Percentiles rank a stretch among this genome's conserved stretches.
Evolutionary conservation across 1,284 basidiomycete species (phyloP).

Genomic region (Erythrobasidium hasegawianum): DNA sequence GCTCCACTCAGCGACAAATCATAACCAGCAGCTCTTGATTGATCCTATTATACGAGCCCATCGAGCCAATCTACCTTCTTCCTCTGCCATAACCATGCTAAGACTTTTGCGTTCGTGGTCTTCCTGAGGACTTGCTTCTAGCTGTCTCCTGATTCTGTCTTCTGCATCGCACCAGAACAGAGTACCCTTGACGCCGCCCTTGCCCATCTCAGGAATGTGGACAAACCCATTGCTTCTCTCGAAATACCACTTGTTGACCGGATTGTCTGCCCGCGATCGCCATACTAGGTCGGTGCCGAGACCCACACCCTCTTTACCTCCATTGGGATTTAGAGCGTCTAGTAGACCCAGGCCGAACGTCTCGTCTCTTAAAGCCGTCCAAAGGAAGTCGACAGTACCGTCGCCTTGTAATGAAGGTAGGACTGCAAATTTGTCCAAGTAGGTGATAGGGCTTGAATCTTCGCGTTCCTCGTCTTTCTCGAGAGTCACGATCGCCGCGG

Average conservation of each 20-base stretch:
- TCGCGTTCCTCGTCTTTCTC: conserved; percentile 55
- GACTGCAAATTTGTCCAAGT: conserved; percentile 98
- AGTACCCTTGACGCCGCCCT: conserved; percentile 50
- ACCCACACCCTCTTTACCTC: conserved; percentile 81
- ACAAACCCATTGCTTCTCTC: conserved; percentile 90
- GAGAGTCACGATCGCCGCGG: conserved; percentile 89
- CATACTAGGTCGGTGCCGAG: conserved; percentile 92
- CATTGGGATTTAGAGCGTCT: conserved; percentile 87
- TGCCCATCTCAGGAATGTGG: conserved; percentile 54
- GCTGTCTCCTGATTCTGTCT: conserved; percentile 57
- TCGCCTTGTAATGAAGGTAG: conserved; percentile 91
- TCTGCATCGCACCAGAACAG: conserved; percentile 99
- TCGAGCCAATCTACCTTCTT: conserved; percentile 37
- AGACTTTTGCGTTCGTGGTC: conserved; percentile 20
- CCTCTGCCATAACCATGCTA: conserved; percentile 25
- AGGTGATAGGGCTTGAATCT: conserved; percentile 61
- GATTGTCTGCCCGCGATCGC: conserved; percentile 87
- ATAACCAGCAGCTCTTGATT: conserved; percentile 40
- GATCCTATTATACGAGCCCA: conserved; percentile 40
- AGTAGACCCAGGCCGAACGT: conserved; percentile 92
- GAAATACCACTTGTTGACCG: conserved; percentile 99
- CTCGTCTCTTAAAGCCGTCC: conserved; percentile 97
- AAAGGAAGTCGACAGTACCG: conserved; percentile 97
- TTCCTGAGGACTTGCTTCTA: conserved; percentile 14
- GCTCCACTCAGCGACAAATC: too few species aligned